Evolutionary conservation across 2,329 filamentous ascomycete genomes (phyloP).

Genomic region (Leptographium lundbergii): DNA sequence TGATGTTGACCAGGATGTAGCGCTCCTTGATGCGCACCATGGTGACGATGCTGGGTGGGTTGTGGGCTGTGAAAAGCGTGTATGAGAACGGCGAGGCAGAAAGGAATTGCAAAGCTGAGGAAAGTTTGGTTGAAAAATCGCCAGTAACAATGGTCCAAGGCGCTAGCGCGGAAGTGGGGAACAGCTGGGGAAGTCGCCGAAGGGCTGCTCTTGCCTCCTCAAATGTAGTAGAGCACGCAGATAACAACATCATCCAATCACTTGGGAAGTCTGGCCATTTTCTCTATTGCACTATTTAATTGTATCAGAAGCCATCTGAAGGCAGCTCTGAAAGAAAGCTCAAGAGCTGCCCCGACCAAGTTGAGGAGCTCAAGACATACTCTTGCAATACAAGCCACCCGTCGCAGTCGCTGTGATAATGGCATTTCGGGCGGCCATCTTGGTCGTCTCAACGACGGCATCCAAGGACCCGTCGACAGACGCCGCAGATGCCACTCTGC

Average conservation of each 20-base stretch:
- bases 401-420: slow-evolving; percentile 21
- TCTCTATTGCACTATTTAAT: background rate
- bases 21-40: slow-evolving; percentile 97
- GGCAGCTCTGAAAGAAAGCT: no score
- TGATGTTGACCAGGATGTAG: slow-evolving; percentile 87
- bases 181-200: background rate
- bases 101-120: background rate
- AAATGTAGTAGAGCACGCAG: background rate
- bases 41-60: background rate
- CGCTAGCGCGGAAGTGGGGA: background rate
- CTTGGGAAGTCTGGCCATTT: background rate
- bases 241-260: background rate
- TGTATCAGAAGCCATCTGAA: no score
- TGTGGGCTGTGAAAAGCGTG: no score
- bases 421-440: slow-evolving; percentile 57
- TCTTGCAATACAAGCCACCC: no score
- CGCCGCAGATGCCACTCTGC: slow-evolving; percentile 53
- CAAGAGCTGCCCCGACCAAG: no score
- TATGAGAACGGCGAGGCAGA: background rate
- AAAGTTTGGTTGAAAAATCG: background rate
- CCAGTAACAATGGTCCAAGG: background rate
- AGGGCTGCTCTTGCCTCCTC: background rate
- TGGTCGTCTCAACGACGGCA: slow-evolving; percentile 87
- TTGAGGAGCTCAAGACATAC: no score
- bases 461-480: slow-evolving; percentile 68